Percentiles rank a stretch among this genome's conserved stretches.
phyloP scores from a whole-genome alignment of 345 rosid species.

The Adansonia digitata region DNA sequence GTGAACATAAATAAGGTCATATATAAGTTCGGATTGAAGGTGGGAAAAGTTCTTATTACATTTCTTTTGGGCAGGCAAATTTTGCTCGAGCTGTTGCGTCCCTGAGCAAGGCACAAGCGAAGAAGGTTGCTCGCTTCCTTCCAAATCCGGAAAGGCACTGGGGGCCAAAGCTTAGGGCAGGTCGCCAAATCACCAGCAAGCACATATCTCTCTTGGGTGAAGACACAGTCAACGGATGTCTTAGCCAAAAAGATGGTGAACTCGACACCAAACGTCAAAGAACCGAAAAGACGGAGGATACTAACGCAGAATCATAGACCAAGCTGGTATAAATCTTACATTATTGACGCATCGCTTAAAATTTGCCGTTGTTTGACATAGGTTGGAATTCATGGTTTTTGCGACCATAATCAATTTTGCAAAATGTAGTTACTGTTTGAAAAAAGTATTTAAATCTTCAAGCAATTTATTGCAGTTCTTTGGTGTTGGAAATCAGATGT shows the following conservation, averaged over 20 bases:
- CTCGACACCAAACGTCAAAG: conserved; percentile 43
- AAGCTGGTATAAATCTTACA: neutral
- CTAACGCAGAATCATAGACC: neutral
- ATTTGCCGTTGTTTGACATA: neutral
- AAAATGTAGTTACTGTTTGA: neutral
- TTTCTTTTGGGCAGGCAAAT: conserved; percentile 55
- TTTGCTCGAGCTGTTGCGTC: conserved; percentile 85
- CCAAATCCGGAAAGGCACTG: conserved; percentile 99
- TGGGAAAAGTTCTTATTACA: conserved; percentile 1
- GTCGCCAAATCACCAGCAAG: conserved; percentile 91
- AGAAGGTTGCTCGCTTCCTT: conserved; percentile 84
- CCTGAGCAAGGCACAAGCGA: conserved; percentile 91
- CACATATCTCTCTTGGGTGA: conserved; percentile 89
- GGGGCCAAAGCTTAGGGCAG: conserved; percentile 98
- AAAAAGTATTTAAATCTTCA: neutral
- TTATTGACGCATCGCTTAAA: no score
- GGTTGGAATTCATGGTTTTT: neutral
- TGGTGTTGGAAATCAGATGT: no score
- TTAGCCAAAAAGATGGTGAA: conserved; percentile 42
- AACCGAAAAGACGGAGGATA: conserved; percentile 18
- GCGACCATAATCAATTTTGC: neutral
- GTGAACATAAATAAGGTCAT: neutral
- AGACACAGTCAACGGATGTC: conserved; percentile 76
- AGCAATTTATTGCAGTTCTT: no score
- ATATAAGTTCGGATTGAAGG: neutral